Evolutionary conservation across 441 rosid species (phyloP).

Genomic region (Pelargonium myrrhifolium): DNA sequence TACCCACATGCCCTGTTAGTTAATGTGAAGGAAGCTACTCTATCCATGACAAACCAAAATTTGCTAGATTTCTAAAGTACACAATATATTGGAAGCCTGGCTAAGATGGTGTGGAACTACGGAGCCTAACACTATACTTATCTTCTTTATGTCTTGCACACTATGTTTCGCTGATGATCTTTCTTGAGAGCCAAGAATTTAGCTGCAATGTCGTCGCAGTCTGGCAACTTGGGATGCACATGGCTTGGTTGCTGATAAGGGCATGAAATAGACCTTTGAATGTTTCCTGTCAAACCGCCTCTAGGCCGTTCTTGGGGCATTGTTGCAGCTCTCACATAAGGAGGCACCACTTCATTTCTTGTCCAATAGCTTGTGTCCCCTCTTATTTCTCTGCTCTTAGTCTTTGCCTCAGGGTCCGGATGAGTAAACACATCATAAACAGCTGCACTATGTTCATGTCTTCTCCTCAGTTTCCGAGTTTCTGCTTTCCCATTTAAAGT

Average conservation of each 20-base stretch:
- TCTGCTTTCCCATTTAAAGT: constrained; percentile 12
- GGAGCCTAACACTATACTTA: not conserved
- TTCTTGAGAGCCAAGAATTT: constrained; percentile 60
- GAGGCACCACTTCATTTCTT: constrained; percentile 17
- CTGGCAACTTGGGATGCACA: constrained; percentile 82
- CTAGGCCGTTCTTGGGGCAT: constrained; percentile 47
- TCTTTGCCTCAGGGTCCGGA: constrained; percentile 5
- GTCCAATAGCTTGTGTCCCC: not conserved
- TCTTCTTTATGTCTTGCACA: not conserved
- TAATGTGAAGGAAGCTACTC: not conserved
- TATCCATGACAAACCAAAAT: not conserved
- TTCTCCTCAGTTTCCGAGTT: constrained; percentile 18
- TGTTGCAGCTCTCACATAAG: constrained; percentile 41
- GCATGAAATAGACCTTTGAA: constrained; percentile 37
- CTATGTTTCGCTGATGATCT: constrained; percentile 29
- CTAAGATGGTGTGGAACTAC: not conserved
- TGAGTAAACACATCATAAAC: constrained; percentile 27
- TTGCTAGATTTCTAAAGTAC: not conserved
- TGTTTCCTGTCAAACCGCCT: constrained; percentile 18
- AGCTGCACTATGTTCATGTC: constrained; percentile 17
- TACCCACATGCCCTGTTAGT: no score
- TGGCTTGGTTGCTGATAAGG: constrained; percentile 38
- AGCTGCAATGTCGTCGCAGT: constrained; percentile 63
- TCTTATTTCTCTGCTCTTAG: constrained; percentile 5
- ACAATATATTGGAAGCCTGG: not conserved